Evolutionary conservation across 1,139 yeast species (phyloP), one percentile per base, ranked within the genome.

Genomic region (Blastobotrys arbuscula): DNA sequence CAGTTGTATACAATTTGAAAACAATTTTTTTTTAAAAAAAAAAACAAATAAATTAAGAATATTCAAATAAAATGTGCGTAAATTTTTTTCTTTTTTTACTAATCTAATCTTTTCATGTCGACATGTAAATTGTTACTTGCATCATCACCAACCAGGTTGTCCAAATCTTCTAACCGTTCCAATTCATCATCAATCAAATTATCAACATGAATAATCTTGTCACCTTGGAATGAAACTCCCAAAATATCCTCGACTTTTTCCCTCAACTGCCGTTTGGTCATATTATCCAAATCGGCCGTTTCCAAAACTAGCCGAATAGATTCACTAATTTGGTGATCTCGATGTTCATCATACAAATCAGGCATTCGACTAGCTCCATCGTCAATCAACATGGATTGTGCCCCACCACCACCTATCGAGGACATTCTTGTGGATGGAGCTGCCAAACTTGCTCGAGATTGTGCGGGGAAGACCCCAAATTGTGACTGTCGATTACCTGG

Each of bases 251-350:
- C 69, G 10, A 68, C 68, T 54, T 63, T 63, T 26, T 60, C 63
- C 2, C 71, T 57, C 20, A 68, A 55, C 51, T 68, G 70, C n/a
- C 65, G 53, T 44, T 67, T 60, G 33, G 72, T 68, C 64, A 64
- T 66, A 21, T 60, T 58, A 33, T 68, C 70, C 49, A 68, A 50
- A 51, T 68, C 70, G 2, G 68, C 64, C 10, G 59, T 61, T 23
- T 51, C 53, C 41, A 68, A 55, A 9, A 68, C 69, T 39, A 59
- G 60, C 36, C 58, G 58, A 35, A 68, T 61, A 10, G 62, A 57
- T 16, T 55, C 57, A 13, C 56, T 44, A 34, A 63, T 52, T 28
- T 46, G 53, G 10, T 48, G 51, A 34, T 59, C 60, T 6, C 58
- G 56, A 23, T 48, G 55, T 13, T 54, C 57, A 40, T 58, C 63